Conservation (phyloP, 352 stramenopile species). For the Phytophthora parvispora region DNA sequence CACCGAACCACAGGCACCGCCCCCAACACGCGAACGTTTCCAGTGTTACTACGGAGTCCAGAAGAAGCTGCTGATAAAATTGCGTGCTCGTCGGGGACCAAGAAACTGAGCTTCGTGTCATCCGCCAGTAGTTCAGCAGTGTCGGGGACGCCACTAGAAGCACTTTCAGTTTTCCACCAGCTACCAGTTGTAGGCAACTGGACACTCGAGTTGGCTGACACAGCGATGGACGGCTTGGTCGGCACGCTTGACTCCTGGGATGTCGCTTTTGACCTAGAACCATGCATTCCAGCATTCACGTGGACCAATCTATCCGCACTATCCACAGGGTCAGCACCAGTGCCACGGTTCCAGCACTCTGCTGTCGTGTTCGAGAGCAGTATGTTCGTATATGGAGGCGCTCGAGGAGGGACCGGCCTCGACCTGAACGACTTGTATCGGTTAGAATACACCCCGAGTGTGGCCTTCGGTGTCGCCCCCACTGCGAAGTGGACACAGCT, state of each 20-base stretch:
- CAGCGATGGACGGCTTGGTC: conserved; percentile 41
- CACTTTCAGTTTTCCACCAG: conserved; percentile 67
- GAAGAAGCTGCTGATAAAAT: conserved; percentile 45
- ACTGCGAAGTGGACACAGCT: conserved; percentile 59
- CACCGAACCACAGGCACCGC: conserved; percentile 43
- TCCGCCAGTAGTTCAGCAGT: not conserved
- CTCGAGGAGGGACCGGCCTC: conserved; percentile 34
- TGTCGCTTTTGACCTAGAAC: conserved; percentile 57
- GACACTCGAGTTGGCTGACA: conserved; percentile 68
- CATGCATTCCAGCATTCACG: conserved; percentile 63
- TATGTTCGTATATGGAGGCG: conserved; percentile 81
- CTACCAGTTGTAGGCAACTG: conserved; percentile 62
- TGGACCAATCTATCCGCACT: conserved; percentile 58
- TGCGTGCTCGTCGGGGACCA: conserved; percentile 33
- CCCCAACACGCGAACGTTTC: conserved; percentile 55
- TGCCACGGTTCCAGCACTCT: conserved; percentile 67
- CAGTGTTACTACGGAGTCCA: conserved; percentile 55
- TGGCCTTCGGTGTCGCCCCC: conserved; percentile 9
- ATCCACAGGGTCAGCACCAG: conserved; percentile 46
- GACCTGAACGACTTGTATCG: conserved; percentile 67
- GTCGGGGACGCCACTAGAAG: conserved; percentile 41
- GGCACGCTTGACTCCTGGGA: conserved; percentile 65
- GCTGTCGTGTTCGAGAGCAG: conserved; percentile 63
- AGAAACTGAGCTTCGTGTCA: conserved; percentile 50
- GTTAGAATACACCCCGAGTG: conserved; percentile 59